phyloP scores from a whole-genome alignment of 2,329 filamentous ascomycete species.

The Aspergillus spinulosporus region DNA sequence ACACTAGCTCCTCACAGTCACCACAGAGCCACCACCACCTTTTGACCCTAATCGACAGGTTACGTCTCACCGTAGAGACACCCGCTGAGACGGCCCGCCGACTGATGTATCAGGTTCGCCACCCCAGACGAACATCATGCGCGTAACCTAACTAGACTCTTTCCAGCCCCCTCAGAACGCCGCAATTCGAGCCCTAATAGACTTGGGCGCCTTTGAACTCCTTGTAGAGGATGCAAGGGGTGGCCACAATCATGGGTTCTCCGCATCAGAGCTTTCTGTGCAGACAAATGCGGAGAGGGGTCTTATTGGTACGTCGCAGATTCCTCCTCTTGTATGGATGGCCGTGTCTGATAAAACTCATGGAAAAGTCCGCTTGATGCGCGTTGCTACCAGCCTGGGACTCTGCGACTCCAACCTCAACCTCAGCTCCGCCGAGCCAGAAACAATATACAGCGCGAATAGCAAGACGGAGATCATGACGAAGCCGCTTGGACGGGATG shows the following conservation, averaged over 20 bases:
- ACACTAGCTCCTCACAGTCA: slow-evolving; percentile 20
- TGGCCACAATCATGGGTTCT: slow-evolving; percentile 17
- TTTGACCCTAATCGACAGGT: slow-evolving; percentile 30
- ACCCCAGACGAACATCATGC: too few relatives aligned
- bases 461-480: slow-evolving; percentile 30
- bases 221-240: slow-evolving; percentile 23
- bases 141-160: too few relatives aligned
- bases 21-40: slow-evolving; percentile 29
- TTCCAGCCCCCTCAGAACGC: slow-evolving; percentile 37
- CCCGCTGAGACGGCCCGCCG: slow-evolving; percentile 35
- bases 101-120: slow-evolving; percentile 26
- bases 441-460: slow-evolving; percentile 23
- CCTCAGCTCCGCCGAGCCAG: too few relatives aligned
- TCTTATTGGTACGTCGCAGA: slow-evolving; percentile 29
- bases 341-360: too few relatives aligned
- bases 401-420: slow-evolving; percentile 12
- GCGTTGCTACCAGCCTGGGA: slow-evolving; percentile 33
- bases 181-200: slow-evolving; percentile 33
- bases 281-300: slow-evolving; percentile 31
- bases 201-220: slow-evolving; percentile 32
- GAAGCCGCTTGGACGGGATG: slow-evolving; percentile 32
- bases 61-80: slow-evolving; percentile 32
- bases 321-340: too few relatives aligned
- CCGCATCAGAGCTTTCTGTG: slow-evolving; percentile 29
- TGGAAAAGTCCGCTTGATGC: slow-evolving; percentile 32